phyloP scores from a whole-genome alignment of 78 protist species.

The Dictyostelium firmibasis region DNA sequence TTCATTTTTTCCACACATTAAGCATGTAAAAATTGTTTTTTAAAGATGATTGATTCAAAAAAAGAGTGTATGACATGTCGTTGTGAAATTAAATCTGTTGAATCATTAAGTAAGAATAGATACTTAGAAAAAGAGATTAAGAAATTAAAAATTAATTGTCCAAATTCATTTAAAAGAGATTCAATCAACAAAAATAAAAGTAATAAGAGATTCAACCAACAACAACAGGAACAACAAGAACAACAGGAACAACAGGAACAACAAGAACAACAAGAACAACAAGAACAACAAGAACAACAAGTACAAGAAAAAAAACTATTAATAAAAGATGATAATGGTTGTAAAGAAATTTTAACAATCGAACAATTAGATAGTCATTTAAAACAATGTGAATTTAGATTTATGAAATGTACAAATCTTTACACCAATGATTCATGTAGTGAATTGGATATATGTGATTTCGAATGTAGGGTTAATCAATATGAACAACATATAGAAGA shows the following conservation, averaged over 20 bases:
- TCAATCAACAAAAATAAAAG: too few relatives aligned
- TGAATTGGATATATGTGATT: background rate
- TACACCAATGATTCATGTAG: background rate
- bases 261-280: background rate
- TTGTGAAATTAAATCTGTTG: background rate
- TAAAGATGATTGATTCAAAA: background rate
- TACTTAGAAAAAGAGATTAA: background rate
- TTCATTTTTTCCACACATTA: background rate
- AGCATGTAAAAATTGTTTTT: background rate
- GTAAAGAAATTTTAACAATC: background rate
- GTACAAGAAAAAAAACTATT: background rate
- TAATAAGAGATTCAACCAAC: too few relatives aligned
- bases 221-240: background rate
- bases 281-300: background rate
- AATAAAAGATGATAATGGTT: background rate
- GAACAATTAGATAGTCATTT: background rate
- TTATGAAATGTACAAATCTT: background rate
- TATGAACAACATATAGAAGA: background rate
- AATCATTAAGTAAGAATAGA: background rate
- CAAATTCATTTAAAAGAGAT: slow-evolving; percentile 5
- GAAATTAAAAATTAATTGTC: background rate
- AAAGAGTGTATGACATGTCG: slow-evolving; percentile 1
- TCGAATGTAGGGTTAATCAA: background rate
- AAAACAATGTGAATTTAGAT: background rate
- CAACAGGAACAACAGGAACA: background rate